phyloP scores from a whole-genome alignment of 192 early-diverging fungal genomes.

The Coemansia sp. region DNA sequence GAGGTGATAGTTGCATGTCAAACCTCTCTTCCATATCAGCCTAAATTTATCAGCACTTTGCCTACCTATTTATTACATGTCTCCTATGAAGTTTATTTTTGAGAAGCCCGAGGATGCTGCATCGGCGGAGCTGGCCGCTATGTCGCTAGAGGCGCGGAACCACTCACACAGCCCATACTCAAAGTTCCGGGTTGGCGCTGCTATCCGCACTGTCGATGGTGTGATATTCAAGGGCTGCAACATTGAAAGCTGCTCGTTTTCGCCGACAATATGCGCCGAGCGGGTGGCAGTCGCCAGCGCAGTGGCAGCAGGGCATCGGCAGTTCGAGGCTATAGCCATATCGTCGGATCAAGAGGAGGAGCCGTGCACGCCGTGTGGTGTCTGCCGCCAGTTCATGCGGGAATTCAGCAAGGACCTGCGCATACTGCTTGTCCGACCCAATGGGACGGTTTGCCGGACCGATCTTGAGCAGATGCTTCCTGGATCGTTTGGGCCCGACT shows the following conservation, averaged over 20 bases:
- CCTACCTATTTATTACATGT: neutral
- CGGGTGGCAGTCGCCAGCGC: constrained; percentile 87
- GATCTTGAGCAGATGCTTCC: constrained; percentile 63
- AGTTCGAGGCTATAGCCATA: constrained; percentile 76
- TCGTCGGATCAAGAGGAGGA: constrained; percentile 58
- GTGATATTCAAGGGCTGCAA: constrained; percentile 74
- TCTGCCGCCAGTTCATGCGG: constrained; percentile 75
- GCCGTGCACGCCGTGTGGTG: constrained; percentile 63
- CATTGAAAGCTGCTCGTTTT: constrained; percentile 88
- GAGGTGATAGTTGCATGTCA: neutral
- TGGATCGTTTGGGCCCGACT: constrained; percentile 70
- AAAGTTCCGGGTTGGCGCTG: constrained; percentile 88
- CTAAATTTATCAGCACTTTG: neutral
- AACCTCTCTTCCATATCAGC: neutral
- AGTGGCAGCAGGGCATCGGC: constrained; percentile 73
- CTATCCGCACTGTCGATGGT: constrained; percentile 68
- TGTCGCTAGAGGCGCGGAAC: constrained; percentile 58
- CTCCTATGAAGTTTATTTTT: constrained; percentile 14
- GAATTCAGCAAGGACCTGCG: constrained; percentile 72
- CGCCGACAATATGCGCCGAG: constrained; percentile 87
- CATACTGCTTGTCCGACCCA: constrained; percentile 58
- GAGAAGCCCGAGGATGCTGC: constrained; percentile 20
- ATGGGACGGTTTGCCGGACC: constrained; percentile 53
- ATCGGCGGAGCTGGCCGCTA: constrained; percentile 18
- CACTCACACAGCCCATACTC: constrained; percentile 86